Evolutionary conservation across 2,329 filamentous ascomycete species (phyloP), one percentile per base, ranked within the genome.

Genomic region (Bipolaris cookei): DNA sequence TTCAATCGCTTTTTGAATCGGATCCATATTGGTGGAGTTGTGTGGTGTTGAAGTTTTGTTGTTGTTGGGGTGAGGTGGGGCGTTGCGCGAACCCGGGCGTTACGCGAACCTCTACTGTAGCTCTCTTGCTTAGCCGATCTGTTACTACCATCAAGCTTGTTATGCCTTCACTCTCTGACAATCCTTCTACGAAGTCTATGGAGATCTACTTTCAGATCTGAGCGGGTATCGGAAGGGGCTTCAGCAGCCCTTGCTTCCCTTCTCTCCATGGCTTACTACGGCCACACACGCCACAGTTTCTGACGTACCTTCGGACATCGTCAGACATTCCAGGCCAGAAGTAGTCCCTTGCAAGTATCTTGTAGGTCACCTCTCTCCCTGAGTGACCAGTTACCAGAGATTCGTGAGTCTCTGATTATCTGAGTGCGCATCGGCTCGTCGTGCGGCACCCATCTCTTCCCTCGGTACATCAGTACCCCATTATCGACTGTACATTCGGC

Each of bases 181-280:
- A 20, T n/a, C 10, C 16, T 20, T 28, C 16, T 34, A 57, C 39
- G 35, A 53, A 58, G 21, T 54, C 37, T 3, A 54, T 53, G 3
- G 38, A 54, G 13, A 53, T 51, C 8, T 32, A 20, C 14, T 18
- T 41, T 45, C 23, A 54, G 6, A 44, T 23, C 4, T 21, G n/a
- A 18, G 45, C 34, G 7, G 25, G 45, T 21, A 58, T 48, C 10
- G 41, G 46, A 4, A 58, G 25, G 23, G 25, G 56, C 16, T 58
- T 38, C 6, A 58, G 42, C 3, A 58, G 41, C 4, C 41, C 41
- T 20, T 43, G 8, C 2, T 21, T 46, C 1, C 11, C 10, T 2
- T 50, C 20, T 23, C 41, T 37, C 21, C 7, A 58, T 13, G 8
- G 1, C 18, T 28, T 58, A 1, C 6, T 42, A 3, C 45, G 34